Conservation (phyloP, 768 basidiomycete species). For the Lyophyllum semitale region DNA sequence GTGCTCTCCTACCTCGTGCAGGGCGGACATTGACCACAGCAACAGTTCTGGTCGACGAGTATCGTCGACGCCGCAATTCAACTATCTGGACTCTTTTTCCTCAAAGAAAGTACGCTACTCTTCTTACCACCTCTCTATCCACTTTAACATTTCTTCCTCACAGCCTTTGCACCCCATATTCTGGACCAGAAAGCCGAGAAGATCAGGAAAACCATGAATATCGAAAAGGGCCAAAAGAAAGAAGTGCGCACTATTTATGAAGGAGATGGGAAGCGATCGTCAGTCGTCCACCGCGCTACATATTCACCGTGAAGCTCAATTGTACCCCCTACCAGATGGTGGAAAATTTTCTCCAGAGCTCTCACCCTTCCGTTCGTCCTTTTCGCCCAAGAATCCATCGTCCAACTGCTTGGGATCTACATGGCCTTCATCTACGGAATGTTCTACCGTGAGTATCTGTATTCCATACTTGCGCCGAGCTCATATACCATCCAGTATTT, state of each 20-base stretch:
- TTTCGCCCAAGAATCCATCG: slow-evolving; percentile 61
- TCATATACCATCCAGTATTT: slow-evolving; percentile 47
- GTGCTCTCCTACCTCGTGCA: slow-evolving; percentile 18
- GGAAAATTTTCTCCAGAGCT: slow-evolving; percentile 49
- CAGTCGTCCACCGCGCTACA: slow-evolving; percentile 19
- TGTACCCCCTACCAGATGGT: slow-evolving; percentile 43
- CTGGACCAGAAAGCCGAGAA: slow-evolving; percentile 51
- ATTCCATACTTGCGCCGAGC: not conserved
- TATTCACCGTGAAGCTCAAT: not conserved
- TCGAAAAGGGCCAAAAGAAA: slow-evolving; percentile 41
- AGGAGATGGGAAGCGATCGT: slow-evolving; percentile 42
- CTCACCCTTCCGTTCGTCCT: slow-evolving; percentile 70
- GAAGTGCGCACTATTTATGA: slow-evolving; percentile 53
- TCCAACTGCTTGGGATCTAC: slow-evolving; percentile 67
- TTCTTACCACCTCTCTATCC: not conserved
- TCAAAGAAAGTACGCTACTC: slow-evolving; percentile 59
- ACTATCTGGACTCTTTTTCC: slow-evolving; percentile 51
- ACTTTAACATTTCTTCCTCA: slow-evolving; percentile 9
- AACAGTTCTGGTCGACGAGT: slow-evolving; percentile 66
- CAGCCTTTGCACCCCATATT: slow-evolving; percentile 46
- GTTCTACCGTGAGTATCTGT: slow-evolving; percentile 50
- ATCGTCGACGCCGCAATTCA: slow-evolving; percentile 60
- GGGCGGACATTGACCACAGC: not conserved
- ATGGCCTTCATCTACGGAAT: slow-evolving; percentile 71
- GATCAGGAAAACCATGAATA: slow-evolving; percentile 46